A percentile compares a stretch with the other conserved stretches of the same genome.
These are phyloP conservation scores for Cladorrhinum sp. DNA, from an alignment of 2,329 filamentous ascomycete genomes.

Conservation along the genomic window DNA sequence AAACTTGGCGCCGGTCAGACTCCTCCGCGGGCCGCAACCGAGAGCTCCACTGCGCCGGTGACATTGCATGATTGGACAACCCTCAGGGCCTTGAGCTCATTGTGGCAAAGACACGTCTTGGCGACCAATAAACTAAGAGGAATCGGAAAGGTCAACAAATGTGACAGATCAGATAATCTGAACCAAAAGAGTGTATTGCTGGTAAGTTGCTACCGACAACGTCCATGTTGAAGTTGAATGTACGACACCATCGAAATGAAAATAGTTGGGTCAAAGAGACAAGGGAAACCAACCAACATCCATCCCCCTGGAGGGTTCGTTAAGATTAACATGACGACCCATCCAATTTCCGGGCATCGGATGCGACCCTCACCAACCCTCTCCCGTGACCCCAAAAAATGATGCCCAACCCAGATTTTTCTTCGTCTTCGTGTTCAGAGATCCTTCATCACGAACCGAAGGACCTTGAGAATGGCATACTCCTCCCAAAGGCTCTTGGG, in stretches of 20 bases:
- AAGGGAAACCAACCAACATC: no score
- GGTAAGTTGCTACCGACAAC: no score
- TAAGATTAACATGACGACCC: neutral
- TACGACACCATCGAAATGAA: neutral
- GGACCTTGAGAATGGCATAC: slow-evolving; percentile 17
- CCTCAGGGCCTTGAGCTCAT: no score
- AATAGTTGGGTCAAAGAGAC: no score
- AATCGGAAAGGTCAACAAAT: neutral
- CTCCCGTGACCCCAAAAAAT: neutral
- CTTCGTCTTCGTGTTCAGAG: slow-evolving; percentile 10
- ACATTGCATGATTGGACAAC: neutral
- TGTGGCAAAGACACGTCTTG: neutral
- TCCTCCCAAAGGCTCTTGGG: slow-evolving; percentile 14
- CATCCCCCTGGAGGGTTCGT: no score
- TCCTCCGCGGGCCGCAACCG: neutral
- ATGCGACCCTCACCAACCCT: neutral
- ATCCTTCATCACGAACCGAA: slow-evolving; percentile 16
- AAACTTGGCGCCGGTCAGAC: neutral
- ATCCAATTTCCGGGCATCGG: neutral
- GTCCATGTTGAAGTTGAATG: neutral
- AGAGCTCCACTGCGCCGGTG: neutral
- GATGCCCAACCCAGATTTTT: neutral
- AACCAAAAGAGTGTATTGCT: neutral
- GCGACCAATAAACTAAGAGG: neutral
- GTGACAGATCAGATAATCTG: neutral